phyloP scores from a whole-genome alignment of 306 rosid species.

The Prunus mongolica region DNA sequence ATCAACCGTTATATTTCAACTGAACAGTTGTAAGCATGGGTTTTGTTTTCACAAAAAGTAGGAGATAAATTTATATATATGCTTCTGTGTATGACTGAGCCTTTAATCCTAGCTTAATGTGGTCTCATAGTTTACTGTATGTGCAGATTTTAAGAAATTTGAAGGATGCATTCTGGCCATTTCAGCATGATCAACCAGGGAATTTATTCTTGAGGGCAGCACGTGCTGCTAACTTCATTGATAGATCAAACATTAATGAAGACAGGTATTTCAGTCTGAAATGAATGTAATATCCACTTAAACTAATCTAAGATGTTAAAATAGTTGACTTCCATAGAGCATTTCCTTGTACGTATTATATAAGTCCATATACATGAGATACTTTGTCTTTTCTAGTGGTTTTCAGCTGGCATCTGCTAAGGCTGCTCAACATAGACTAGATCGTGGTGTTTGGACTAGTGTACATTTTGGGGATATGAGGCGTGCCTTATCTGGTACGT shows the following conservation, averaged over 20 bases:
- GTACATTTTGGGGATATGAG: slow-evolving; percentile 89
- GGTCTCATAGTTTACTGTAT: slow-evolving; percentile 15
- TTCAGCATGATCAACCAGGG: slow-evolving; percentile 59
- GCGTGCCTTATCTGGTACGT: slow-evolving; percentile 80
- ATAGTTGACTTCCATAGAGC: background rate
- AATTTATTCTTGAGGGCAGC: slow-evolving; percentile 86
- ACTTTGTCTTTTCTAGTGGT: slow-evolving; percentile 51
- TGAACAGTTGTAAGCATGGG: background rate
- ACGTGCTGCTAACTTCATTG: slow-evolving; percentile 69
- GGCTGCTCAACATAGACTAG: slow-evolving; percentile 89
- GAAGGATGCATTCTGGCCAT: slow-evolving; percentile 91
- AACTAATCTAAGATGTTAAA: background rate
- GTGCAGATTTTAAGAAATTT: slow-evolving; percentile 71
- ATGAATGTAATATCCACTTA: slow-evolving; percentile 6
- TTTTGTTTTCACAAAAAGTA: background rate
- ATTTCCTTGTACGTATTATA: background rate
- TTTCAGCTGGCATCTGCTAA: slow-evolving; percentile 85
- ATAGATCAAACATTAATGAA: slow-evolving; percentile 45
- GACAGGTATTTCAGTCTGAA: slow-evolving; percentile 55
- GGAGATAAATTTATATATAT: background rate
- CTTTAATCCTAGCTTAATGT: background rate
- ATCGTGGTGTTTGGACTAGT: slow-evolving; percentile 92
- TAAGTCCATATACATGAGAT: background rate
- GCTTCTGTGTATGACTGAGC: background rate
- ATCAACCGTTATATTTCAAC: background rate